Percentiles rank a stretch among this genome's conserved stretches.
These are phyloP conservation scores for Hemileccinum rubropunctum DNA, from an alignment of 768 basidiomycete genomes.

Conservation along the genomic window DNA sequence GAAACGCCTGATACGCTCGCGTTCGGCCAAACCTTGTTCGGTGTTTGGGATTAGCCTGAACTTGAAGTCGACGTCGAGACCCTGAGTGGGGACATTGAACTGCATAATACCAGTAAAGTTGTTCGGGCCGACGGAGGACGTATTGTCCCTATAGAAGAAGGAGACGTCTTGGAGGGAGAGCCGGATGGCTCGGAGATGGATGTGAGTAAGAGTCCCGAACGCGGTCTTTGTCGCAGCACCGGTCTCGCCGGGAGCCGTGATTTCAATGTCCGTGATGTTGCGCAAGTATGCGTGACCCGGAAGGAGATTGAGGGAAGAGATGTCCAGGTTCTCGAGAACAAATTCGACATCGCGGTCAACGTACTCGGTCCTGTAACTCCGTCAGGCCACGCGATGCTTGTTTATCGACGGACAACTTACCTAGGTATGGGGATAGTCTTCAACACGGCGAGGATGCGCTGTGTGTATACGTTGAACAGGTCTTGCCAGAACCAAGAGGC, in stretches of 20 bases:
- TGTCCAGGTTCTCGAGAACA: conserved; percentile 70
- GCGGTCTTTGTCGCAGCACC: conserved; percentile 40
- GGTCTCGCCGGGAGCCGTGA: conserved; percentile 40
- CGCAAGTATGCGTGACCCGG: conserved; percentile 72
- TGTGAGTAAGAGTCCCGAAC: conserved; percentile 62
- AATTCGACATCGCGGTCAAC: conserved; percentile 68
- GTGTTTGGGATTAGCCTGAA: conserved; percentile 59
- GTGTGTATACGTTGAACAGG: conserved; percentile 75
- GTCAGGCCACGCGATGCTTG: not conserved
- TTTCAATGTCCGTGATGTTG: conserved; percentile 64
- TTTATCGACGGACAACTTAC: conserved; percentile 30
- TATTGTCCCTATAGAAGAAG: conserved; percentile 71
- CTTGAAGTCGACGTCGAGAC: conserved; percentile 67
- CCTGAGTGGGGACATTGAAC: conserved; percentile 61
- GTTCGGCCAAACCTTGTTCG: conserved; percentile 39
- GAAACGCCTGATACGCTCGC: conserved; percentile 47
- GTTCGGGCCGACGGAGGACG: conserved; percentile 47
- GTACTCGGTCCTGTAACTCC: conserved; percentile 57
- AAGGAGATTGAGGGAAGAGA: conserved; percentile 63
- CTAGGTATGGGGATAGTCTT: conserved; percentile 69
- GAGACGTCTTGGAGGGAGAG: conserved; percentile 63
- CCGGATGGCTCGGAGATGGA: conserved; percentile 64
- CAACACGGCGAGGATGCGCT: conserved; percentile 49
- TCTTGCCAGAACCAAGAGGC: conserved; percentile 81
- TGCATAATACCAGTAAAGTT: conserved; percentile 63